Percentiles rank a stretch among this genome's conserved stretches.
Conservation (phyloP, 345 rosid genomes). For the Acer negundo region DNA sequence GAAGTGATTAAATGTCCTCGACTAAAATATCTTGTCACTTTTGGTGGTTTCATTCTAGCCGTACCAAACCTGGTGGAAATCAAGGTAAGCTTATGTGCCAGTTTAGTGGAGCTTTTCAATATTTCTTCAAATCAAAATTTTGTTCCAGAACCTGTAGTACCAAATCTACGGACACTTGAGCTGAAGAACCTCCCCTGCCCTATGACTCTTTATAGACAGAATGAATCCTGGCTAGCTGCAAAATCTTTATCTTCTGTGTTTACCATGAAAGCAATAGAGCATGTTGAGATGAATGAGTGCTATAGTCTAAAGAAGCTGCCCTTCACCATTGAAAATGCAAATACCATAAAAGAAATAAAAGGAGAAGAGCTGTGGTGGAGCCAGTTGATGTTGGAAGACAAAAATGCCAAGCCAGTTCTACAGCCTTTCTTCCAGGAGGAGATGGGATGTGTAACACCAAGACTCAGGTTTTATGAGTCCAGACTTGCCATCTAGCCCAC, state of each 20-base stretch:
- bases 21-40: constrained; percentile 29
- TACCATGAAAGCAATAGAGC: constrained; percentile 13
- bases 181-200: constrained; percentile 27
- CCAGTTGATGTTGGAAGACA: constrained; percentile 21
- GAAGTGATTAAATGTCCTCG: constrained; percentile 33
- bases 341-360: not conserved
- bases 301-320: constrained; percentile 28
- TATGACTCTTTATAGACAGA: constrained; percentile 20
- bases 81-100: constrained; percentile 33
- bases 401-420: constrained; percentile 6
- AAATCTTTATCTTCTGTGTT: no score
- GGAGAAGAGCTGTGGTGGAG: constrained; percentile 36
- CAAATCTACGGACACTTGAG: constrained; percentile 26
- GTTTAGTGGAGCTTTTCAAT: constrained; percentile 25
- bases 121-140: constrained; percentile 19
- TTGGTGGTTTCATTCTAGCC: constrained; percentile 32
- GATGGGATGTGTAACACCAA: no score
- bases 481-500: no score
- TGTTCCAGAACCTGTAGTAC: constrained; percentile 25
- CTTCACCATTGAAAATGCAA: constrained; percentile 14
- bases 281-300: constrained; percentile 34
- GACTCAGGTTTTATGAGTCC: no score
- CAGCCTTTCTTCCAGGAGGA: constrained; percentile 5
- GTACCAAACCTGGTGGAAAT: constrained; percentile 33
- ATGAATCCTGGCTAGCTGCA: constrained; percentile 19